A percentile compares a stretch with the other conserved stretches of the same genome.
phyloP scores from a whole-genome alignment of 352 stramenopile species.

The Thalassiosira allenii region DNA sequence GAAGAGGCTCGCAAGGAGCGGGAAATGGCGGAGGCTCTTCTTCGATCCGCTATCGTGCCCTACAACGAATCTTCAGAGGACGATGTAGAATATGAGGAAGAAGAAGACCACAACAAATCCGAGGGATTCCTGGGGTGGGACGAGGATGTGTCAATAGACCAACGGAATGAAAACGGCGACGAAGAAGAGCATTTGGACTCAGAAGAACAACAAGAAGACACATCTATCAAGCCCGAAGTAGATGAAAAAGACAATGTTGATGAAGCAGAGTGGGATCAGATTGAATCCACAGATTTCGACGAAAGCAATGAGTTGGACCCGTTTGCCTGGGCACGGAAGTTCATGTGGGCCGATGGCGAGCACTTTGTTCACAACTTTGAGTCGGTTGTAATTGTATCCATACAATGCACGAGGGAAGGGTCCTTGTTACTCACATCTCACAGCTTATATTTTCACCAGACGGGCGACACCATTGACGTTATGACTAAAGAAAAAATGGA shows the following conservation, averaged over 20 bases:
- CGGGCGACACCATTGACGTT: slow-evolving; percentile 72
- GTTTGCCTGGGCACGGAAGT: slow-evolving; percentile 79
- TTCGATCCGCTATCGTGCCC: slow-evolving; percentile 77
- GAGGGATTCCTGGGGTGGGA: slow-evolving; percentile 65
- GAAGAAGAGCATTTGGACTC: slow-evolving; percentile 20
- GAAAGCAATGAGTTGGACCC: slow-evolving; percentile 56
- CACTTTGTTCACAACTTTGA: slow-evolving; percentile 79
- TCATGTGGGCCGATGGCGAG: slow-evolving; percentile 83
- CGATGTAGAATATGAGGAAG: slow-evolving; percentile 62
- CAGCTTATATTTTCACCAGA: slow-evolving; percentile 84
- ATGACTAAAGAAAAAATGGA: slow-evolving; percentile 78
- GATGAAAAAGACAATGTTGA: slow-evolving; percentile 8
- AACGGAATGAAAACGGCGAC: slow-evolving; percentile 26
- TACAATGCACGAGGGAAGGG: slow-evolving; percentile 69
- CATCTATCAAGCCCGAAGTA: background rate
- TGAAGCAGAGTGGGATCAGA: slow-evolving; percentile 65
- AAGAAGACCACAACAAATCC: slow-evolving; percentile 39
- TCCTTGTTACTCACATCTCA: slow-evolving; percentile 82
- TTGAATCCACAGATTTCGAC: slow-evolving; percentile 55
- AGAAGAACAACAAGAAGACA: background rate
- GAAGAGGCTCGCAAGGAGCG: slow-evolving; percentile 63
- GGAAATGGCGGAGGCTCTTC: slow-evolving; percentile 70
- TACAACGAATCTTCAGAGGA: slow-evolving; percentile 50
- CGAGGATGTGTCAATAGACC: slow-evolving; percentile 41
- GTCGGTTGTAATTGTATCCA: slow-evolving; percentile 74